Conservation (phyloP, 495 filamentous ascomycete species). For the Lasiosphaeris hirsuta region DNA sequence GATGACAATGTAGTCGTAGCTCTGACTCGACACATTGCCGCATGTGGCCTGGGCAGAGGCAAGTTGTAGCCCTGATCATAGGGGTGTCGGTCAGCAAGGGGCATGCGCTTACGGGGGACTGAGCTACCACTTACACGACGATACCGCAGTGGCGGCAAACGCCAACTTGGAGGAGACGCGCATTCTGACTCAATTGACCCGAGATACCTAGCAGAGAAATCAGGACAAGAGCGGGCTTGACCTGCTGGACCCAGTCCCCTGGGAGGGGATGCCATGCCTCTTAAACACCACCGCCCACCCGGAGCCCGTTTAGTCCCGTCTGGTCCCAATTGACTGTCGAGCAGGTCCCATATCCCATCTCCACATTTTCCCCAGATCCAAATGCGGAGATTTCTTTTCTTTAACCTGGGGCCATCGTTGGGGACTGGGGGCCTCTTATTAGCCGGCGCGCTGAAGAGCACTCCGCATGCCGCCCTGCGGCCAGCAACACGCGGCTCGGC, state of each 20-base stretch:
- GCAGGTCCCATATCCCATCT: slow-evolving; percentile 2
- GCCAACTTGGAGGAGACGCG: slow-evolving; percentile 11
- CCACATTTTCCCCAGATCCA: slow-evolving; percentile 23
- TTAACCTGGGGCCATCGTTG: not conserved
- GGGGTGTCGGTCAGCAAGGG: not conserved
- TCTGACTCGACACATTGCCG: slow-evolving; percentile 38
- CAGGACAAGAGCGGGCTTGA: not conserved
- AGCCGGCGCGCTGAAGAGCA: slow-evolving; percentile 6
- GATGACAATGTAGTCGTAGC: slow-evolving; percentile 64
- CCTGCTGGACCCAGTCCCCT: not conserved
- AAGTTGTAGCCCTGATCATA: slow-evolving; percentile 16
- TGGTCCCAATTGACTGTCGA: not conserved
- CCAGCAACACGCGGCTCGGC: slow-evolving; percentile 11
- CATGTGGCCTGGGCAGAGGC: slow-evolving; percentile 27
- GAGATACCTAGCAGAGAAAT: not conserved
- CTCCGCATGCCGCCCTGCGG: not conserved
- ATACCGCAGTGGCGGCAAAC: slow-evolving; percentile 1
- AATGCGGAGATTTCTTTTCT: slow-evolving; percentile 15
- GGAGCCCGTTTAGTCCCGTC: not conserved
- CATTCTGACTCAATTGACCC: slow-evolving; percentile 7
- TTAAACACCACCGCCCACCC: no score
- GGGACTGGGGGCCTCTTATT: slow-evolving; percentile 1
- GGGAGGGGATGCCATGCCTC: not conserved
- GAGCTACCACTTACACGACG: slow-evolving; percentile 14
- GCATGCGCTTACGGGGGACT: not conserved